Conservation (phyloP, 352 stramenopile species). For the Phytopythium ostracodes region DNA sequence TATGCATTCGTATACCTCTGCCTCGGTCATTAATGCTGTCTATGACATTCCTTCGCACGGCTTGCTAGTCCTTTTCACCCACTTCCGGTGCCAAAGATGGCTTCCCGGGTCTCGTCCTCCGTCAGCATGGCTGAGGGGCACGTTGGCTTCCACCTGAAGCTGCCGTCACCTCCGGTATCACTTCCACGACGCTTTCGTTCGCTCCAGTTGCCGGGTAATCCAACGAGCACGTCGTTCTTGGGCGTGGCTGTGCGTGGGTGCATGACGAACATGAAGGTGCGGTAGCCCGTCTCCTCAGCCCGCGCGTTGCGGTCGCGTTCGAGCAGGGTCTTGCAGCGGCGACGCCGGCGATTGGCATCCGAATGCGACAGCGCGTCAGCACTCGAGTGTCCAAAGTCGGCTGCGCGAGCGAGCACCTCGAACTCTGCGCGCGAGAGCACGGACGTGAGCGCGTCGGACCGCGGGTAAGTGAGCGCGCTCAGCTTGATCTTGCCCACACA, state of each 20-base stretch:
- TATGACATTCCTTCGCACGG: too few relatives aligned
- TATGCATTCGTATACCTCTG: background rate
- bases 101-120: background rate
- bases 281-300: constrained; percentile 49
- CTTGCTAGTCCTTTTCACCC: too few relatives aligned
- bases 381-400: constrained; percentile 64
- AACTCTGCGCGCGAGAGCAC: constrained; percentile 61
- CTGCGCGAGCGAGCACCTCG: constrained; percentile 71
- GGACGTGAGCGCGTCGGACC: constrained; percentile 36
- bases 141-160: background rate
- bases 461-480: constrained; percentile 55
- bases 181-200: background rate
- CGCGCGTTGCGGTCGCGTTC: constrained; percentile 74
- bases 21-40: background rate
- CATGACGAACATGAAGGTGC: constrained; percentile 80
- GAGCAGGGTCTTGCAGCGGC: constrained; percentile 75
- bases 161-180: background rate
- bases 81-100: background rate
- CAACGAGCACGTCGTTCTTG: constrained; percentile 84
- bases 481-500: constrained; percentile 82
- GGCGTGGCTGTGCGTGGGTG: constrained; percentile 59
- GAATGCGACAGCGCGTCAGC: constrained; percentile 35
- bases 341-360: constrained; percentile 45
- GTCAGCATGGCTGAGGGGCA: background rate
- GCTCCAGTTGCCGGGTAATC: constrained; percentile 26